phyloP scores from a whole-genome alignment of 768 basidiomycete species.

The Agaricus sinodeliciosus region DNA sequence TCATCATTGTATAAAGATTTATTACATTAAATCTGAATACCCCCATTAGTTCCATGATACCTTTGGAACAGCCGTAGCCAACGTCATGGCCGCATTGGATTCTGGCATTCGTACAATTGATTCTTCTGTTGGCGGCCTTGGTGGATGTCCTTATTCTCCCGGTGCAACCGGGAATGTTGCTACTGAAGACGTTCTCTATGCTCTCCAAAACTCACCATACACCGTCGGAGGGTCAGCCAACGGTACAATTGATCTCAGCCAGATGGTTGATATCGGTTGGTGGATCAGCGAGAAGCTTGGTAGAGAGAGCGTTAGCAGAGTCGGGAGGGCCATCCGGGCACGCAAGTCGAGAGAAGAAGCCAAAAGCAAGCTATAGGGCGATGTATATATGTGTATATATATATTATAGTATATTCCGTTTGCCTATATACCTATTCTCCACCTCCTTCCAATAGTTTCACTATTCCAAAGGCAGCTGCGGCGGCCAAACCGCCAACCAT shows the following conservation, averaged over 20 bases:
- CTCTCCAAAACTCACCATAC: constrained; percentile 59
- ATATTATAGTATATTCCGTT: constrained; percentile 1
- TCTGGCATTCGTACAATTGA: constrained; percentile 80
- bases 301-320: constrained; percentile 67
- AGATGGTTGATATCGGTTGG: constrained; percentile 67
- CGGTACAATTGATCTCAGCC: constrained; percentile 50
- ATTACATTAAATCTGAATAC: no score
- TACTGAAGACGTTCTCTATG: constrained; percentile 88
- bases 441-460: constrained; percentile 36
- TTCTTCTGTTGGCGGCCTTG: constrained; percentile 81
- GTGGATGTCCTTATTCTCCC: constrained; percentile 94
- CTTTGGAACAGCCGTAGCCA: constrained; percentile 76
- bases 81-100: constrained; percentile 64
- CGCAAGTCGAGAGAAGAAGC: constrained; percentile 29
- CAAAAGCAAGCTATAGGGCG: constrained; percentile 9
- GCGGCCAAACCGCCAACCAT: constrained; percentile 90
- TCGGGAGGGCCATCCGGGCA: constrained; percentile 65
- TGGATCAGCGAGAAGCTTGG: constrained; percentile 75
- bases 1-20: no score
- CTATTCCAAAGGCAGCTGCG: constrained; percentile 53
- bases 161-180: constrained; percentile 94
- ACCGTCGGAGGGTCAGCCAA: constrained; percentile 40
- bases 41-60: constrained; percentile 77
- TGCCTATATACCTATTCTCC: background rate
- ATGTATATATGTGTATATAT: background rate